A percentile compares a stretch with the other conserved stretches of the same genome.
phyloP scores from a whole-genome alignment of 176 grass and related monocot genomes.

The Aegilops speltoides region DNA sequence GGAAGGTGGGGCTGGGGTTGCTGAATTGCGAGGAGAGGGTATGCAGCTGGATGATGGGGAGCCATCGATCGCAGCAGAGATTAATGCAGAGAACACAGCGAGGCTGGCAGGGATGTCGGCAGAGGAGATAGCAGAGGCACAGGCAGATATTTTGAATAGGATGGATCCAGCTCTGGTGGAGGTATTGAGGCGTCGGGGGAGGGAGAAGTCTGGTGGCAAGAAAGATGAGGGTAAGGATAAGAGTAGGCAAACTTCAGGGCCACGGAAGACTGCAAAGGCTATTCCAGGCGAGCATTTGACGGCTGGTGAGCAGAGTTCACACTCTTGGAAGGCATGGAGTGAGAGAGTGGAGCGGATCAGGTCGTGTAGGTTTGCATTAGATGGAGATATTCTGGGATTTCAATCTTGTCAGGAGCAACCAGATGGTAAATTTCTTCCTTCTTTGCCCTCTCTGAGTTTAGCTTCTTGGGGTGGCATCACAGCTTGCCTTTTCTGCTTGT shows the following conservation, averaged over 20 bases:
- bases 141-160: slow-evolving; percentile 75
- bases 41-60: slow-evolving; percentile 30
- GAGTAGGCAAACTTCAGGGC: background rate
- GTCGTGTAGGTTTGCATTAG: slow-evolving; percentile 68
- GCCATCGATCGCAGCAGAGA: slow-evolving; percentile 53
- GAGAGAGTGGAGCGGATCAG: slow-evolving; percentile 80
- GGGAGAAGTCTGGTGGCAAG: slow-evolving; percentile 35
- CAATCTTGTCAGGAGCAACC: slow-evolving; percentile 43
- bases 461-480: slow-evolving; percentile 27
- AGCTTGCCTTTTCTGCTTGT: slow-evolving; percentile 24
- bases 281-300: slow-evolving; percentile 41
- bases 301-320: slow-evolving; percentile 33
- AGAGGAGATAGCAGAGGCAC: slow-evolving; percentile 81
- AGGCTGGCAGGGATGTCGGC: slow-evolving; percentile 77
- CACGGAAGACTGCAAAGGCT: slow-evolving; percentile 21
- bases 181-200: slow-evolving; percentile 59
- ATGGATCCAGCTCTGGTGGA: slow-evolving; percentile 74
- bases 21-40: background rate
- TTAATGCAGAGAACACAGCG: slow-evolving; percentile 63
- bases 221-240: slow-evolving; percentile 30
- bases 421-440: slow-evolving; percentile 50
- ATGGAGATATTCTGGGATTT: slow-evolving; percentile 71
- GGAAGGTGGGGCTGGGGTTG: background rate
- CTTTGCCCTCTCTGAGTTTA: slow-evolving; percentile 16
- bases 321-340: slow-evolving; percentile 82